Evolutionary conservation across 371 early-diverging fungal genomes (phyloP), one percentile per base, ranked within the genome.

Genomic region (Haplosporangium sp.): DNA sequence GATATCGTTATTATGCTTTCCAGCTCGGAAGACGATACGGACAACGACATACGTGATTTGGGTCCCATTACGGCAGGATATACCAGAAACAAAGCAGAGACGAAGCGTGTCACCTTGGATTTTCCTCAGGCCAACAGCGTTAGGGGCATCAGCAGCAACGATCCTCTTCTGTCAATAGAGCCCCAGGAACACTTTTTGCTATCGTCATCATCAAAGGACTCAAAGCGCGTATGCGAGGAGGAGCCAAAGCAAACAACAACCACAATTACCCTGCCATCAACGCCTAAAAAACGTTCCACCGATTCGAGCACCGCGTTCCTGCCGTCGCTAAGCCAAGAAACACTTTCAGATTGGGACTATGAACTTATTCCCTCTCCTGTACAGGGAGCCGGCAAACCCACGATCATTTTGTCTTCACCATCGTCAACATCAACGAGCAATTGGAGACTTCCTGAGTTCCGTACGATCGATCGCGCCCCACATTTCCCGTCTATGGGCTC

Each of bases 271-370:
- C 55, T 64, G 6, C 37, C 40, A 9, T 14, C 47, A 8, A 53
- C 38, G 38, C 47, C 64, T 0, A 51, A 18, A 6, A 41, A 10
- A 45, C 58, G 16, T 23, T 14, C 18, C 4, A 14, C 5, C 6
- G 29, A 20, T 1, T 18, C 47, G 7, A 37, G 8, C 6, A 21
- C 20, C 5, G 18, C 54, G n/a, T 70, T 55, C 13, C 29, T 59
- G 5, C 46, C 50, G 14, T 47, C 52, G 20, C 0, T 43, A 51
- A 54, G 54, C 38, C 18, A 53, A 10, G 58, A 55, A 5, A 53
- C 57, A 2, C 62, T 66, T 51, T 21, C 66, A 2, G 62, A 66
- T 21, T 72, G 73, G 73, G 73, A 72, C n/a, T 72, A 51, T 57
- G 65, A 60, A 20, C 64, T 64, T 38, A 48, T 64, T 10, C 46